Conservation (phyloP, 2,329 filamentous ascomycete species). For the Pseudogymnoascus sp. region DNA sequence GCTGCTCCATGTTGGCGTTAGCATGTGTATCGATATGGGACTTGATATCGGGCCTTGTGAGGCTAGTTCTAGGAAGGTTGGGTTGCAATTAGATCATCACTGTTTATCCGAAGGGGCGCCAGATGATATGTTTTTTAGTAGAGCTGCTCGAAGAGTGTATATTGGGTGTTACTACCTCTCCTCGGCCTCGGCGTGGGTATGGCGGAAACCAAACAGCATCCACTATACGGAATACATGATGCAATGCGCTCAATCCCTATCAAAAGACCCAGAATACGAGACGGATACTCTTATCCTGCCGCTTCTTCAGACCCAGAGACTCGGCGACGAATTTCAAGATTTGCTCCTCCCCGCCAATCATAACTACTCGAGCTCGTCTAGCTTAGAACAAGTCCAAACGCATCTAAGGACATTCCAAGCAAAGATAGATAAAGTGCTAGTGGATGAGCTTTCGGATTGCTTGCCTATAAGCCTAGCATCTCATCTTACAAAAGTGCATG, state of each 20-base stretch:
- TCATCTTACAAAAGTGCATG: background rate
- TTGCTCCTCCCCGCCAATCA: background rate
- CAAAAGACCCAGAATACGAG: conserved; percentile 17
- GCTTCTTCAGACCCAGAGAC: conserved; percentile 17
- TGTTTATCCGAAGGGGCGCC: background rate
- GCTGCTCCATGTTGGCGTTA: conserved; percentile 19
- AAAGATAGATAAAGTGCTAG: background rate
- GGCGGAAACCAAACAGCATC: conserved; percentile 14
- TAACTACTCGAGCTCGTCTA: background rate
- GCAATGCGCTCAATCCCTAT: conserved; percentile 19
- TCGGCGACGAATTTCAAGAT: conserved; percentile 15
- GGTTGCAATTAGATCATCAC: conserved; percentile 6
- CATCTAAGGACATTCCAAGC: background rate
- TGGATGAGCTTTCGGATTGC: background rate
- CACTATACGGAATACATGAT: conserved; percentile 15
- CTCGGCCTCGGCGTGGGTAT: conserved; percentile 15
- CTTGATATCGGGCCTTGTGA: conserved; percentile 15
- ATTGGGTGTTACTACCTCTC: conserved; percentile 19
- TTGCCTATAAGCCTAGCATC: background rate
- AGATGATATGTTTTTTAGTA: conserved; percentile 8
- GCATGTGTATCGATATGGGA: conserved; percentile 17
- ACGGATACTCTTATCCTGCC: conserved; percentile 21
- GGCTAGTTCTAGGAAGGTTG: conserved; percentile 10
- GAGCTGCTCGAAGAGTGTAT: conserved; percentile 15
- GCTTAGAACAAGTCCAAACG: background rate